Conservation (phyloP, 1,284 basidiomycete species). For the Lignosus rhinocerotis region DNA sequence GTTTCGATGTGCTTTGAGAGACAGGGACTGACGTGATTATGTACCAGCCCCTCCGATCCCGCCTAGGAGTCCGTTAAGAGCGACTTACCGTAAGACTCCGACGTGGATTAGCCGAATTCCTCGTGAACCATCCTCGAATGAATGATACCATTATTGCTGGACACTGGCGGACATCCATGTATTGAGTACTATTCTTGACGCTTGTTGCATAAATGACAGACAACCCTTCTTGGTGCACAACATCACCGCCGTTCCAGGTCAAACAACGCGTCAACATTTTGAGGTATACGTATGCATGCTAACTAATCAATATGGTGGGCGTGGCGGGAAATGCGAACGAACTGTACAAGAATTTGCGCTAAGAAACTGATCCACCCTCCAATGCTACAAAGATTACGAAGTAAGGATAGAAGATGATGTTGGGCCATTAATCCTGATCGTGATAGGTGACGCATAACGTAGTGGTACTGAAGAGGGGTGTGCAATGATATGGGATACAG, state of each 20-base stretch:
- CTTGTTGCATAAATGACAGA: not conserved
- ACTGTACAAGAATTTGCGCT: conserved; percentile 16
- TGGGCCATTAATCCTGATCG: conserved; percentile 18
- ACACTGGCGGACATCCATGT: not conserved
- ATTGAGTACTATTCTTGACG: not conserved
- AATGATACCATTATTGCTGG: not conserved
- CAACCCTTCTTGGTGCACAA: not conserved
- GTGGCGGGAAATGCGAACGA: not conserved
- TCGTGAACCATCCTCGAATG: conserved; percentile 1
- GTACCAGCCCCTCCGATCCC: conserved; percentile 19
- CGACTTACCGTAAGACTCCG: conserved; percentile 5
- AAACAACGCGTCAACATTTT: conserved; percentile 13
- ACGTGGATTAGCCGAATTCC: conserved; percentile 22
- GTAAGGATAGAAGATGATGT: conserved; percentile 8
- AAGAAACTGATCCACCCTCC: conserved; percentile 10
- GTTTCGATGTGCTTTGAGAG: not conserved
- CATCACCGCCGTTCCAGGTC: not conserved
- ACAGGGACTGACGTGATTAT: not conserved
- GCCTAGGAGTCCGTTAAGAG: conserved; percentile 21
- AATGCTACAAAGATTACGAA: conserved; percentile 22
- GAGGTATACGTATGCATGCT: not conserved
- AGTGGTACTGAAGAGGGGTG: conserved; percentile 1
- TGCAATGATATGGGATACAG: conserved; percentile 23
- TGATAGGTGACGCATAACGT: conserved; percentile 21
- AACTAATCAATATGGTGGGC: not conserved